These are phyloP conservation scores for Rhododendron griersonianum DNA, from an alignment of 148 eudicot species.

Conservation along the genomic window DNA sequence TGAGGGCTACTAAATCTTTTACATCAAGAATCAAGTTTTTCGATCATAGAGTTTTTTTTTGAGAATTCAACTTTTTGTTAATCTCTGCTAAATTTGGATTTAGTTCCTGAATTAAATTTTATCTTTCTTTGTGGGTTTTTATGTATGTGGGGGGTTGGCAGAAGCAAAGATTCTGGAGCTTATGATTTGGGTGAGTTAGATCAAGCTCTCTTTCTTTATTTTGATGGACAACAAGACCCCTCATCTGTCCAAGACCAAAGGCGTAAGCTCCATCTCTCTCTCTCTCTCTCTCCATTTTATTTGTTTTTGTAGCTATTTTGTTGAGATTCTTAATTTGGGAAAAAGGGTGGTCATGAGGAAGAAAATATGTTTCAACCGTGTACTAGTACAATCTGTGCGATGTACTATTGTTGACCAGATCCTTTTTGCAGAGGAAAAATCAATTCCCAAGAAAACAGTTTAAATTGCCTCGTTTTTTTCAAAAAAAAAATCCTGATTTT, in stretches of 20 bases:
- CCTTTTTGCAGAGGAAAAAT: constrained; percentile 5
- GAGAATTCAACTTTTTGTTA: neutral
- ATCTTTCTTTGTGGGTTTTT: neutral
- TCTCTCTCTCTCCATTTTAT: neutral
- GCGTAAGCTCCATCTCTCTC: constrained; percentile 43
- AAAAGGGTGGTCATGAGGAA: constrained; percentile 24
- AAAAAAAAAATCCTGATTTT: neutral
- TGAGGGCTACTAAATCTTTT: neutral
- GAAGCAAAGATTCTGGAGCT: constrained; percentile 45
- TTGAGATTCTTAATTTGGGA: constrained; percentile 21
- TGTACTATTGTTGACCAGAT: constrained; percentile 39
- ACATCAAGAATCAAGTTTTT: neutral
- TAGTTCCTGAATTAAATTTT: neutral
- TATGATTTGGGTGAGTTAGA: constrained; percentile 89
- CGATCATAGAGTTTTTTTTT: neutral
- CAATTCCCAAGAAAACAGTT: constrained; percentile 10
- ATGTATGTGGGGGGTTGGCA: constrained; percentile 13
- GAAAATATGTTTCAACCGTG: constrained; percentile 33
- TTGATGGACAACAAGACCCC: constrained; percentile 70
- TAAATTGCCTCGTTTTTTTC: neutral
- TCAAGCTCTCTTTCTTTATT: constrained; percentile 74
- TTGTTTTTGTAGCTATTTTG: neutral
- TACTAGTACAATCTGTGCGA: neutral
- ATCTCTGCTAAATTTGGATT: neutral
- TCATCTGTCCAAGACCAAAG: constrained; percentile 45